phyloP scores from a whole-genome alignment of 345 rosid species.

The Citrus mangshanensis region DNA sequence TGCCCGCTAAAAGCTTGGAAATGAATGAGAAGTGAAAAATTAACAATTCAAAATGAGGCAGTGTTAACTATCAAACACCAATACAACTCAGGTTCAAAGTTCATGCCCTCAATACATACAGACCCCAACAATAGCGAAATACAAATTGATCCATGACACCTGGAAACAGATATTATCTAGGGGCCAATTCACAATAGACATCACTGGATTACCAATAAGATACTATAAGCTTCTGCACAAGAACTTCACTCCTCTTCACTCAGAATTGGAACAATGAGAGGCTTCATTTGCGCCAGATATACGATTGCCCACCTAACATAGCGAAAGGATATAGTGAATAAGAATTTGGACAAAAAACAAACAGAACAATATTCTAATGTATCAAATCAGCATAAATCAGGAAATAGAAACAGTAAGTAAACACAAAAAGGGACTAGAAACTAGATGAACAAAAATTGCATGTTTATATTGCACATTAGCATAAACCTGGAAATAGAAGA shows the following conservation, averaged over 20 bases:
- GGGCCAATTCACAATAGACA: slow-evolving; percentile 10
- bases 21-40: slow-evolving; percentile 16
- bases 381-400: not conserved
- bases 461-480: not conserved
- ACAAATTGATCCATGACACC: slow-evolving; percentile 17
- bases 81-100: slow-evolving; percentile 17
- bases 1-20: slow-evolving; percentile 12
- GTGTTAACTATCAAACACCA: slow-evolving; percentile 12
- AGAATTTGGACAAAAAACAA: not conserved
- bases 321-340: not conserved
- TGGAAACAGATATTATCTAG: slow-evolving; percentile 20
- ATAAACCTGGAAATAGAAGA: not conserved
- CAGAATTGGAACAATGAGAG: slow-evolving; percentile 89
- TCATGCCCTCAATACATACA: slow-evolving; percentile 23
- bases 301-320: slow-evolving; percentile 94
- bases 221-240: not conserved
- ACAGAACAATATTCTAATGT: not conserved
- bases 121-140: slow-evolving; percentile 23
- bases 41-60: slow-evolving; percentile 9
- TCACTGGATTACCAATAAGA: slow-evolving; percentile 23
- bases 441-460: not conserved
- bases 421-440: not conserved
- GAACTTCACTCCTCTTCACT: slow-evolving; percentile 66
- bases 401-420: not conserved
- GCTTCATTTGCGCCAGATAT: slow-evolving; percentile 95